Evolutionary conservation across 2,329 filamentous ascomycete species (phyloP).

Genomic region (Blastomyces percursus): DNA sequence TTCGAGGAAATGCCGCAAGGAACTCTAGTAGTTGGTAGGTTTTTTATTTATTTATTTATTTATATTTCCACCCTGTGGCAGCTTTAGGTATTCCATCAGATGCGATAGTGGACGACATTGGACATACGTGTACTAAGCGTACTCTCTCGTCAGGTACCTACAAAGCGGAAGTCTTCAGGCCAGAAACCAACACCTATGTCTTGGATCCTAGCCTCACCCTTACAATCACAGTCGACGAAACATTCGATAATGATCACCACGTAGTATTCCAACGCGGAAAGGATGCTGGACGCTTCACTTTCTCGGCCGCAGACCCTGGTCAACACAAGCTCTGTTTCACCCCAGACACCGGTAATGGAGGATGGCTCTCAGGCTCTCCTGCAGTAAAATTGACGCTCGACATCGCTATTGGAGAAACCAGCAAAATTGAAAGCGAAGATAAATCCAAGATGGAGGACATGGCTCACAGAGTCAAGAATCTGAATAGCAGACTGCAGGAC

Average conservation of each 20-base stretch:
- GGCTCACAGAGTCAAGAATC: slow-evolving; percentile 73
- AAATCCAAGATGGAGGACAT: slow-evolving; percentile 89
- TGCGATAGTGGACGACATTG: background rate
- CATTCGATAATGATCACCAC: slow-evolving; percentile 95
- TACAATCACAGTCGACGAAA: slow-evolving; percentile 87
- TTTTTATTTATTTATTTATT: background rate
- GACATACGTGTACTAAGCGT: slow-evolving; percentile 3
- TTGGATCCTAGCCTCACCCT: slow-evolving; percentile 68
- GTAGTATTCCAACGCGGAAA: slow-evolving; percentile 78
- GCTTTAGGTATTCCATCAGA: background rate
- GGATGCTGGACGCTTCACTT: slow-evolving; percentile 76
- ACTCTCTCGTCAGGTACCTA: slow-evolving; percentile 55
- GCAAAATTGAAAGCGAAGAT: slow-evolving; percentile 83
- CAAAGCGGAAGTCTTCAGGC: slow-evolving; percentile 72
- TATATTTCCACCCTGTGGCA: background rate
- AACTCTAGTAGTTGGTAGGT: slow-evolving; percentile 73
- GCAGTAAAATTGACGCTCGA: slow-evolving; percentile 78
- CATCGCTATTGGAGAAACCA: slow-evolving; percentile 87
- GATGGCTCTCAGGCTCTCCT: slow-evolving; percentile 65
- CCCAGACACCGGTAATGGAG: slow-evolving; percentile 57
- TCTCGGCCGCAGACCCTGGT: slow-evolving; percentile 86
- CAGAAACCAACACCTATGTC: slow-evolving; percentile 55
- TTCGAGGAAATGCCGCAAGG: slow-evolving; percentile 97
- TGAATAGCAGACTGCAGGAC: slow-evolving; percentile 78
- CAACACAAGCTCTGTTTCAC: slow-evolving; percentile 95